A percentile compares a stretch with the other conserved stretches of the same genome.
Conservation (phyloP, 202 grass and related monocot species). For the Digitaria exilis region DNA sequence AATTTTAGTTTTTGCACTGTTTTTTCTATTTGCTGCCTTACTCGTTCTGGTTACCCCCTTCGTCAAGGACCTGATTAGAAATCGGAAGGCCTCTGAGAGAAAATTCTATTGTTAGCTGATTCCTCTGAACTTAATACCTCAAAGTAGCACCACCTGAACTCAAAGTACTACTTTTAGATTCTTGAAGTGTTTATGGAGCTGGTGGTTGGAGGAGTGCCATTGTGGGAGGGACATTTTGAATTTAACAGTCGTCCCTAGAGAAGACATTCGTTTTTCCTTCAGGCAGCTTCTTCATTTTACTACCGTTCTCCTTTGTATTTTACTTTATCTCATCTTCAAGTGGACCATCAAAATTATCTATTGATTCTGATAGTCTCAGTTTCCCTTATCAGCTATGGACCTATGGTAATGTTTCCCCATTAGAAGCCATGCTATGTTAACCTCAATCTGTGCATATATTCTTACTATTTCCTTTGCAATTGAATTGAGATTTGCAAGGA, state of each 20-base stretch:
- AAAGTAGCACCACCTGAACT: not conserved
- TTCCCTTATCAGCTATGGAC: not conserved
- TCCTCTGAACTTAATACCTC: constrained; percentile 2
- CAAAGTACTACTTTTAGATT: constrained; percentile 3
- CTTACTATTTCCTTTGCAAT: not conserved
- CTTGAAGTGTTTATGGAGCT: constrained; percentile 7
- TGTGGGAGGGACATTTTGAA: not conserved
- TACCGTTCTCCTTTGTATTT: not conserved
- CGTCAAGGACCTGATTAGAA: not conserved
- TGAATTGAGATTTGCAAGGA: constrained; percentile 10
- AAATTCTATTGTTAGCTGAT: constrained; percentile 6
- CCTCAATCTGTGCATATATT: constrained; percentile 21
- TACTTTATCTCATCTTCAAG: not conserved
- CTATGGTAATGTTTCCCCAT: not conserved
- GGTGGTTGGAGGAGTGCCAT: not conserved
- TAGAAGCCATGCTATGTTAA: not conserved
- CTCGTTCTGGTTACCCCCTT: not conserved
- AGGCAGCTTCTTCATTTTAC: constrained; percentile 17
- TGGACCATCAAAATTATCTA: not conserved
- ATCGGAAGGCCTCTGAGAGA: not conserved
- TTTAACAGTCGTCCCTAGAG: not conserved
- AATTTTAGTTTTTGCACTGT: not conserved
- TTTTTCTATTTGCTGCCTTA: not conserved
- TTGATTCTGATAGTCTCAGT: not conserved
- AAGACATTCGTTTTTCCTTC: not conserved